phyloP scores from a whole-genome alignment of 352 stramenopile genomes.

The Phytopythium cucurbitacearum region DNA sequence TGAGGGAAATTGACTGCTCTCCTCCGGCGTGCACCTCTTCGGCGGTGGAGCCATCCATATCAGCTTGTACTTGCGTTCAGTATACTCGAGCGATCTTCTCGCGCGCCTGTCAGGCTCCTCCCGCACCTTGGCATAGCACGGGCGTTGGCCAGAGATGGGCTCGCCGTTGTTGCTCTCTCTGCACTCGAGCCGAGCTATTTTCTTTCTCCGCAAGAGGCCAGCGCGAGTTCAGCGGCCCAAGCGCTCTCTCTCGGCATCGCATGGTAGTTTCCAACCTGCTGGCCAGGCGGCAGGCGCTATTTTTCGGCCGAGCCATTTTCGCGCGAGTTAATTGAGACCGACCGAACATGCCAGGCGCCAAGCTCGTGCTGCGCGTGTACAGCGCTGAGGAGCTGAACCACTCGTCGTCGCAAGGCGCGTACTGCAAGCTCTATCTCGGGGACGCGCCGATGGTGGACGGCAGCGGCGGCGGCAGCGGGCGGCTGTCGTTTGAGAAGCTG shows the following conservation, averaged over 20 bases:
- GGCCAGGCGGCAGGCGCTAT: background rate
- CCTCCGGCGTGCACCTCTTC: too few relatives aligned
- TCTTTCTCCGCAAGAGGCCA: too few relatives aligned
- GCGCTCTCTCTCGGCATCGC: background rate
- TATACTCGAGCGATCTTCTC: too few relatives aligned
- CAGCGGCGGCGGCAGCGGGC: conserved; percentile 9
- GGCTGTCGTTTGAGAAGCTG: conserved; percentile 25
- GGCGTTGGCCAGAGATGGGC: too few relatives aligned
- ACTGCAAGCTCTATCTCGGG: conserved; percentile 67
- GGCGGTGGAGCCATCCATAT: too few relatives aligned
- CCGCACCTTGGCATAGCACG: too few relatives aligned
- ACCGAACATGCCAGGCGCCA: conserved; percentile 17
- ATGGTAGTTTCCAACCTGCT: too few relatives aligned
- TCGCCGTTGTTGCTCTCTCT: too few relatives aligned
- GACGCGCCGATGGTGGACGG: conserved; percentile 43
- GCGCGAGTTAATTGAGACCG: background rate
- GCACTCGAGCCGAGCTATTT: too few relatives aligned
- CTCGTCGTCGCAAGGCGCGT: conserved; percentile 50
- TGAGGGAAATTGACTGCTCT: too few relatives aligned
- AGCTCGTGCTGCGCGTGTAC: conserved; percentile 53
- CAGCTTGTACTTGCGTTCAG: too few relatives aligned
- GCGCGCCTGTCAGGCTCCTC: too few relatives aligned
- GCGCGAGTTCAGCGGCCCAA: background rate
- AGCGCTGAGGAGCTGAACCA: conserved; percentile 42
- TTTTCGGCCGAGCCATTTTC: background rate